A percentile compares a stretch with the other conserved stretches of the same genome.
These are phyloP conservation scores for Ogataea ramenticola DNA, from an alignment of 805 yeast genomes.

Conservation along the genomic window DNA sequence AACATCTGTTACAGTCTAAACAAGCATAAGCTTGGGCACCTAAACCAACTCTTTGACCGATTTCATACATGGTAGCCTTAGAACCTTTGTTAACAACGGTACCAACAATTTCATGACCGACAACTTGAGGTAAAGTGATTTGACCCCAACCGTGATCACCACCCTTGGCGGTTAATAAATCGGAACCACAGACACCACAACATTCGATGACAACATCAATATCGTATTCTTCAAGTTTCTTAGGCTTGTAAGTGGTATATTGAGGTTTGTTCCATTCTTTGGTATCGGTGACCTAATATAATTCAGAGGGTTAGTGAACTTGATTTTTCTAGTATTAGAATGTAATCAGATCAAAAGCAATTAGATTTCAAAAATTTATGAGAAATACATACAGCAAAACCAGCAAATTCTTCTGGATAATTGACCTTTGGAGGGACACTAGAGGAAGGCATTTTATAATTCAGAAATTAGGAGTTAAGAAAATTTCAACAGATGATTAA, in stretches of 20 bases:
- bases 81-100: slow-evolving; percentile 31
- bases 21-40: slow-evolving; percentile 37
- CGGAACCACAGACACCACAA: slow-evolving; percentile 67
- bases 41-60: slow-evolving; percentile 40
- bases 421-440: slow-evolving; percentile 10
- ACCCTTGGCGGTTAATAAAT: slow-evolving; percentile 44
- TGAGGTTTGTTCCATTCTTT: slow-evolving; percentile 52
- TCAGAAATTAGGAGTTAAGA: too few relatives aligned
- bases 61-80: slow-evolving; percentile 26
- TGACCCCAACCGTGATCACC: slow-evolving; percentile 44
- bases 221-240: slow-evolving; percentile 36
- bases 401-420: slow-evolving; percentile 54
- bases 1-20: slow-evolving; percentile 29
- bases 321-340: too few relatives aligned
- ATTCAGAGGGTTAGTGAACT: too few relatives aligned
- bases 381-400: slow-evolving; percentile 38
- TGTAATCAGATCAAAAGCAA: too few relatives aligned
- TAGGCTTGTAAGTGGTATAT: slow-evolving; percentile 42
- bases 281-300: slow-evolving; percentile 25
- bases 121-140: slow-evolving; percentile 34
- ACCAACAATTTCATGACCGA: slow-evolving; percentile 43
- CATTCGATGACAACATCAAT: slow-evolving; percentile 52
- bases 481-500: too few relatives aligned
- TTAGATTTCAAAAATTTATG: not conserved
- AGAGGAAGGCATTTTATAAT: not conserved